phyloP scores from a whole-genome alignment of 768 basidiomycete genomes.

The Pisolithus microcarpus region DNA sequence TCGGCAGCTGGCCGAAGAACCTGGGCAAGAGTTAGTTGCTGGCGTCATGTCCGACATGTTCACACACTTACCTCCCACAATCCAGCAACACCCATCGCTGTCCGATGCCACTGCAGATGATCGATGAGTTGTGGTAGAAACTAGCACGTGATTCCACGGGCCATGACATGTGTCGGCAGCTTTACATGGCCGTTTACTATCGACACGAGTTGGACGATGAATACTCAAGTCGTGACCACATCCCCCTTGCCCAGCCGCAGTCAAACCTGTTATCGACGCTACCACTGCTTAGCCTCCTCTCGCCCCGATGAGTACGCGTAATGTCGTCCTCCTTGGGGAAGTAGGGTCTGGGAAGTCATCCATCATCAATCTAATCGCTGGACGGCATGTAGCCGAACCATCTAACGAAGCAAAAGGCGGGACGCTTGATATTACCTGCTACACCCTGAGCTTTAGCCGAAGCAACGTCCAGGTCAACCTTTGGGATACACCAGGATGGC shows the following conservation, averaged over 20 bases:
- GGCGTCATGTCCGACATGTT: constrained; percentile 1
- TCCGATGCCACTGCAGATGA: background rate
- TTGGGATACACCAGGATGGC: background rate
- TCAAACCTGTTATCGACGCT: background rate
- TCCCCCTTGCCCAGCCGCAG: background rate
- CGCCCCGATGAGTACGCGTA: background rate
- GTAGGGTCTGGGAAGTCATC: background rate
- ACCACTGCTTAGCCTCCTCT: background rate
- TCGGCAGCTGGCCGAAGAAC: constrained; percentile 65
- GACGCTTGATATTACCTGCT: background rate
- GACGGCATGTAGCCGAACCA: background rate
- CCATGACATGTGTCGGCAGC: too few relatives aligned
- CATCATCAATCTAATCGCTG: background rate
- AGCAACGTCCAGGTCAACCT: background rate
- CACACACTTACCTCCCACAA: constrained; percentile 39
- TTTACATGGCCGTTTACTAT: too few relatives aligned
- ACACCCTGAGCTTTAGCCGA: background rate
- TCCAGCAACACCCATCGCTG: constrained; percentile 42
- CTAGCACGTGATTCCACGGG: background rate
- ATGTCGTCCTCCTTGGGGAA: background rate
- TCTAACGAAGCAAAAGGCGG: background rate
- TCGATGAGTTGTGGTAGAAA: background rate
- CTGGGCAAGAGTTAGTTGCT: constrained; percentile 27
- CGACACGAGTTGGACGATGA: background rate
- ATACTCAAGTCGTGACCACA: background rate